phyloP scores from a whole-genome alignment of 2,329 filamentous ascomycete species.

The Ceratocystiopsis brevicomis region DNA sequence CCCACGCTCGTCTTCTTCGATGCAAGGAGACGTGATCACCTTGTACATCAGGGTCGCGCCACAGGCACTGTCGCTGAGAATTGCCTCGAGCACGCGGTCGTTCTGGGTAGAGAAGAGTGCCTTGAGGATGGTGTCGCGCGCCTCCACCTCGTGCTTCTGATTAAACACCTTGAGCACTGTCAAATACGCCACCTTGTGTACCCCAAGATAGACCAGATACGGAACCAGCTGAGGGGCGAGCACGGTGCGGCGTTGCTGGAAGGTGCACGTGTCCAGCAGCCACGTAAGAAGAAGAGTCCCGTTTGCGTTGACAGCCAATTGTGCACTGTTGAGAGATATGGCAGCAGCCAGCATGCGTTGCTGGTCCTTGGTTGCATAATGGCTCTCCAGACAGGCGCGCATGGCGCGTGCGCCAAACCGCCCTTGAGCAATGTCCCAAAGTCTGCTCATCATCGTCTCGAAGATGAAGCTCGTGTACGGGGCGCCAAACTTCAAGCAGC shows the following conservation, averaged over 20 bases:
- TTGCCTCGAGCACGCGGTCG: constrained; percentile 73
- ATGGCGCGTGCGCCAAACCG: constrained; percentile 90
- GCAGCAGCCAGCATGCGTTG: constrained; percentile 85
- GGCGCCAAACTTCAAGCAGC: constrained; percentile 76
- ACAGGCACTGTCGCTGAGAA: constrained; percentile 76
- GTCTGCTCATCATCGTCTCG: constrained; percentile 81
- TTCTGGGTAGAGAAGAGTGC: constrained; percentile 84
- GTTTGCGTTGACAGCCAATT: constrained; percentile 89
- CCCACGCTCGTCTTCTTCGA: constrained; percentile 73
- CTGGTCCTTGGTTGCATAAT: constrained; percentile 86
- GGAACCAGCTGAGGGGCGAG: constrained; percentile 82
- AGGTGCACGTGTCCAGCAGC: constrained; percentile 96
- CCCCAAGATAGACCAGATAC: constrained; percentile 86
- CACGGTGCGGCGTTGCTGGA: constrained; percentile 77
- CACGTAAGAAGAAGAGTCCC: constrained; percentile 86
- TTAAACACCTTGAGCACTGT: constrained; percentile 98
- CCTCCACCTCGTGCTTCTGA: constrained; percentile 84
- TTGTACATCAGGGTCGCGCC: constrained; percentile 97
- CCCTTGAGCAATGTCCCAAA: constrained; percentile 87
- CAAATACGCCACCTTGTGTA: constrained; percentile 93
- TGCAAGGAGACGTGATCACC: constrained; percentile 90
- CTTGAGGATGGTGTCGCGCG: constrained; percentile 72
- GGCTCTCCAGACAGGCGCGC: constrained; percentile 90
- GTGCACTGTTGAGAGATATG: constrained; percentile 91
- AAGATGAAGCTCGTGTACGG: constrained; percentile 95